Base-by-base conservation (phyloP, 208 protist species). In the Acanthamoeba triangularis region DNA sequence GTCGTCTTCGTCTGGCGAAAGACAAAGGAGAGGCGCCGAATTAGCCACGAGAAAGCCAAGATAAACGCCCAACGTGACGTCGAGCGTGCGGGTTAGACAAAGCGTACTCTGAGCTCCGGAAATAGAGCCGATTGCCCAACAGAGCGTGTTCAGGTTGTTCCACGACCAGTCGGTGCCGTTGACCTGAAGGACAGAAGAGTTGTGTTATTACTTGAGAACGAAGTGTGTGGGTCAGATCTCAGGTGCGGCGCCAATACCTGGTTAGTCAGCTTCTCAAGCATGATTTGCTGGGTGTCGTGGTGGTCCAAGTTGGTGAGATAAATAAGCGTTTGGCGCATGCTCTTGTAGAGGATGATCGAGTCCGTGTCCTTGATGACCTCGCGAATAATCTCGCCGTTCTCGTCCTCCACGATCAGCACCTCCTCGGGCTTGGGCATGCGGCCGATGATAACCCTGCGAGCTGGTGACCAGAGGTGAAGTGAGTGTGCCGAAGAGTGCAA, bases 371-470 rank as follows among this genome's bases (percentile, higher is more conserved):
- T 98, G 96, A 99, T 98, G 63, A 98, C 96, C 97, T 99, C 99
- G 41, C 99, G 98, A 0, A 99, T 98, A 52, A 99, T 97, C 94
- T 99, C 98, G 69, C 99, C 99, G 59, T 99, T 99, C 82, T 99
- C 99, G 78, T 99, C 98, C 94, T 99, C 99, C 0, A 99, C 98
- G 54, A 99, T 98, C 63, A 99, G 98, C 63, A 99, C 98, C 96
- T 99, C 99, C 96, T 99, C 99, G 7, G 99, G 99, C 97, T 99
- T 99, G 16, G 99, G 98, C 99, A 99, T 99, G 33, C 98, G 98
- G 35, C 98, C 97, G 76, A 99, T 99, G 52, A 99, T 97, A 16
- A 99, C 97, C 91, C 97, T 97, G 16, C 99, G 97, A n/a, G 99
- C 98, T 80, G 72, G 3, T 5, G 63, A 33, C 11, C 5, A 72